A percentile compares a stretch with the other conserved stretches of the same genome.
phyloP scores from a whole-genome alignment of 208 protist species.

The Leishmania major region DNA sequence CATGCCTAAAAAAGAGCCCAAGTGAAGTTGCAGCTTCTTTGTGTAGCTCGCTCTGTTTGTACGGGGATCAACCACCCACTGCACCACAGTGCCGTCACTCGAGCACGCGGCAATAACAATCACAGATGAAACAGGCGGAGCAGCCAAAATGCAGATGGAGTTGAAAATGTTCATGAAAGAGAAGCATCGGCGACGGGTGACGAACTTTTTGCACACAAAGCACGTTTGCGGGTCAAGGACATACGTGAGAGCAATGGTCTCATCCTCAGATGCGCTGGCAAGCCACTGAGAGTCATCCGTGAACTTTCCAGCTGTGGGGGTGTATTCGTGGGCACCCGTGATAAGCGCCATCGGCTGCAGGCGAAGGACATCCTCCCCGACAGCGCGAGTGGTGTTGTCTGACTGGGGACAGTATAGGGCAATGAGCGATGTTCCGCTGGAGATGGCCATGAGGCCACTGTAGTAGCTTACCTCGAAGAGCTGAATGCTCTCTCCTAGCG shows the following conservation, averaged over 20 bases:
- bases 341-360: constrained; percentile 64
- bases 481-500: constrained; percentile 62
- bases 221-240: constrained; percentile 45
- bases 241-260: constrained; percentile 67
- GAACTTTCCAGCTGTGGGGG: constrained; percentile 68
- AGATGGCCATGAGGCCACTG: constrained; percentile 68
- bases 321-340: constrained; percentile 52
- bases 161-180: constrained; percentile 88
- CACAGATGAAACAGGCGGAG: constrained; percentile 65
- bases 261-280: constrained; percentile 77
- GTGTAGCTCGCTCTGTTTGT: constrained; percentile 53
- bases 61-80: constrained; percentile 79
- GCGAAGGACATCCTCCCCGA: constrained; percentile 42
- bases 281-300: constrained; percentile 79
- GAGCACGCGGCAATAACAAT: constrained; percentile 79
- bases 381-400: constrained; percentile 28
- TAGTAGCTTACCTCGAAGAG: constrained; percentile 76
- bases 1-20: constrained; percentile 76
- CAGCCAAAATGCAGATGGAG: constrained; percentile 68
- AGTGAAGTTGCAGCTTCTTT: constrained; percentile 76
- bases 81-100: constrained; percentile 75
- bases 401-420: constrained; percentile 52
- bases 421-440: constrained; percentile 57
- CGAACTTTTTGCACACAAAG: constrained; percentile 64
- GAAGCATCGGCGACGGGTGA: constrained; percentile 72